These are phyloP conservation scores for Chenopodium album DNA, from an alignment of 148 eudicot genomes.

Conservation along the genomic window DNA sequence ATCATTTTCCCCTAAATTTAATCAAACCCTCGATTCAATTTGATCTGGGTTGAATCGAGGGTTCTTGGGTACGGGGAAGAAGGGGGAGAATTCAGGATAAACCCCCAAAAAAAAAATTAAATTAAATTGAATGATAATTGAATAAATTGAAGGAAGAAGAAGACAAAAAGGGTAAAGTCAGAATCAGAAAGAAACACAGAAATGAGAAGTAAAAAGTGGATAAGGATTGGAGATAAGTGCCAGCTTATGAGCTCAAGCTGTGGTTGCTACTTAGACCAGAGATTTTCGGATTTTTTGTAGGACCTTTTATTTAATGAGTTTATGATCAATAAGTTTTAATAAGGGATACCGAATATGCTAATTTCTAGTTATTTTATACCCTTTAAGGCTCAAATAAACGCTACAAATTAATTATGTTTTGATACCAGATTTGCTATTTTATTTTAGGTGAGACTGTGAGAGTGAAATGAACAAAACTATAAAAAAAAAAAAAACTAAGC, in stretches of 20 bases:
- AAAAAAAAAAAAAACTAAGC: too few species aligned
- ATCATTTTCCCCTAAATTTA: background rate
- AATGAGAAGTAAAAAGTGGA: background rate
- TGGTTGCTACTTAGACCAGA: background rate
- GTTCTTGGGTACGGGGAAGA: background rate
- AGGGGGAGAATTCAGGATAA: background rate
- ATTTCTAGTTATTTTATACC: too few species aligned
- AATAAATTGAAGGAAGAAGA: background rate
- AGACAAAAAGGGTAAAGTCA: background rate
- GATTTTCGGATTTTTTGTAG: slow-evolving; percentile 1
- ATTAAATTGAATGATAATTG: background rate
- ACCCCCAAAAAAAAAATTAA: background rate
- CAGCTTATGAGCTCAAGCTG: background rate
- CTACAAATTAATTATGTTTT: too few species aligned
- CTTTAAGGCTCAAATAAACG: too few species aligned
- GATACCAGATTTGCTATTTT: too few species aligned
- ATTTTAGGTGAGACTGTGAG: too few species aligned
- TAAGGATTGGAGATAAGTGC: background rate
- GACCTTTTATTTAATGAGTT: background rate
- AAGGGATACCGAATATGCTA: too few species aligned
- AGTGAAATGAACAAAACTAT: too few species aligned
- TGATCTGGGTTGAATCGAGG: slow-evolving; percentile 11
- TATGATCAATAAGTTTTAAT: background rate
- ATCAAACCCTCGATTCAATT: slow-evolving; percentile 13
- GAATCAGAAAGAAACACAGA: background rate